Base-by-base conservation (phyloP, 2,329 filamentous ascomycete genomes). In the Sporothrix phasma region DNA sequence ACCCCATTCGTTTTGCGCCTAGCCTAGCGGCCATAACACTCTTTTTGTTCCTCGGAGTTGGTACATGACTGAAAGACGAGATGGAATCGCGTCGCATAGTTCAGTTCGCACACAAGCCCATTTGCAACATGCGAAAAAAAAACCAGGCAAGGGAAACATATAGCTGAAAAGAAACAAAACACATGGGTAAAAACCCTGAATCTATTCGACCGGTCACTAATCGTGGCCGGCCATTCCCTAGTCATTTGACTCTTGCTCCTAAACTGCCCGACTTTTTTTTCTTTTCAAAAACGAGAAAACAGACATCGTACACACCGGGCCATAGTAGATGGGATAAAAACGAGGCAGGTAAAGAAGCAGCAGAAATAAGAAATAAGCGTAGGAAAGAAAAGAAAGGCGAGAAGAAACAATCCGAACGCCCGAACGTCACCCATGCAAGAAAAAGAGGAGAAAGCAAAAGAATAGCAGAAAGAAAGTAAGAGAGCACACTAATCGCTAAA, bases 11-110 rank as follows among this genome's bases (percentile, higher is more conserved):
- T 8, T 31, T n/a, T 60, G 19, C 62, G 41, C 53, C 53, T 22
- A 49, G 62, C 62, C 62, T 59, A 51, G 62, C 62, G 53, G 62
- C 62, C 7, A 63, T 49, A 29, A 15, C 11, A 41, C 11, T 51
- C 53, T 59, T 51, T 41, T 61, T 61, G 31, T 22, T 59, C 11
- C 31, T 17, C 24, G 19, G 34, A 19, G 15, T 56, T 37, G 26
- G n/a, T n/a, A n/a, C n/a, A n/a, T 3, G 5, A 45, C 29, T 64
- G 17, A 6, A 37, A 34, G 24, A 22, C 19, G 10, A 17, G 34
- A 37, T 37, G 37, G 7, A 11, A 31, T 10, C 15, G n/a, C 10
- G 39, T 29, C 37, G 13, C 24, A 29, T 26, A 22, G n/a, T 10
- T 19, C 17, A 22, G 26, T 34, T 5, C 46, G 26, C 24, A 31